Evolutionary conservation across 768 basidiomycete species (phyloP).

Genomic region (Xerocomus brunneocitrinus): DNA sequence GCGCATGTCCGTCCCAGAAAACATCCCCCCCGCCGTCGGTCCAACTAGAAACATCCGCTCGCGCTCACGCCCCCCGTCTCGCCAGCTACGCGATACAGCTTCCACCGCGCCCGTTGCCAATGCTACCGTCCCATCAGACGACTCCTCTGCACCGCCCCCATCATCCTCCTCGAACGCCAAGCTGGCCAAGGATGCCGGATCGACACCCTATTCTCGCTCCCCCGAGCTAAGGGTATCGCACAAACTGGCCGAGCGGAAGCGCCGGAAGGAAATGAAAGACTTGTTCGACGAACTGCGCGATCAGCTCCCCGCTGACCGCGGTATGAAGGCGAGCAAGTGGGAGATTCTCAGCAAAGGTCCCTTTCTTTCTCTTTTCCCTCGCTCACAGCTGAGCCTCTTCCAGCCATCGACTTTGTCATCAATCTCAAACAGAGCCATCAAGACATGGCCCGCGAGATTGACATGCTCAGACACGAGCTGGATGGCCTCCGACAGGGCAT

Average conservation of each 20-base stretch:
- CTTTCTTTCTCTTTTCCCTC: conserved; percentile 11
- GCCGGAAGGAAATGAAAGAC: conserved; percentile 99
- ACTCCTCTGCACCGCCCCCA: conserved; percentile 36
- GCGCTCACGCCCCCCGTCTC: conserved; percentile 69
- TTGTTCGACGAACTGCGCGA: conserved; percentile 95
- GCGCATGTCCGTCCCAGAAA: conserved; percentile 73
- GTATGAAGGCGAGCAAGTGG: conserved; percentile 98
- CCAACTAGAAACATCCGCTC: conserved; percentile 56
- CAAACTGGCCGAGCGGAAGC: conserved; percentile 94
- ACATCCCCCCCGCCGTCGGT: conserved; percentile 40
- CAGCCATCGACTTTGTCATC: conserved; percentile 86
- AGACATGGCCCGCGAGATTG: conserved; percentile 75
- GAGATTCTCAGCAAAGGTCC: conserved; percentile 95
- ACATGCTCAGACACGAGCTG: conserved; percentile 72
- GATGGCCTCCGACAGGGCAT: conserved; percentile 58
- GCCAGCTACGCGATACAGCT: conserved; percentile 45
- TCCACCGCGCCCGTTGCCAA: conserved; percentile 34
- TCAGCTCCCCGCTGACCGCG: conserved; percentile 85
- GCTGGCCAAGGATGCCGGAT: conserved; percentile 42
- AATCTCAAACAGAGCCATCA: conserved; percentile 73
- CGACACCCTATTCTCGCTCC: conserved; percentile 89
- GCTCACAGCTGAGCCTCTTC: conserved; percentile 2
- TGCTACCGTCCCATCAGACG: conserved; percentile 38
- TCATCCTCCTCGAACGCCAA: conserved; percentile 34
- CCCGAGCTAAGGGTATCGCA: conserved; percentile 94